Evolutionary conservation across 2,329 filamentous ascomycete genomes (phyloP).

Genomic region (Apiospora rasikravindrae): DNA sequence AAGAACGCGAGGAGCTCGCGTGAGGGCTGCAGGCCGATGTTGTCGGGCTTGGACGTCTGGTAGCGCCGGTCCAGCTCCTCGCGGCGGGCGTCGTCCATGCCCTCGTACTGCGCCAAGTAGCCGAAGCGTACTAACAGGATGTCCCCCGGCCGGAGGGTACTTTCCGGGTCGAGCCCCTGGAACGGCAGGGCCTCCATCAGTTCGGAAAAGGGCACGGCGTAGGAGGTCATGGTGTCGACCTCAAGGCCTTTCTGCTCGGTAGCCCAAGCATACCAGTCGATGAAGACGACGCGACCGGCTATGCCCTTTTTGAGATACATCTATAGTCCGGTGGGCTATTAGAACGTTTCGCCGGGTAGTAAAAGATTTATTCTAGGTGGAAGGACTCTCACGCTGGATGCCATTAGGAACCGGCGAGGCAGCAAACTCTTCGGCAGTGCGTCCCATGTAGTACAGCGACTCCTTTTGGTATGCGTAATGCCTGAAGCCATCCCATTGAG

Average conservation of each 20-base stretch:
- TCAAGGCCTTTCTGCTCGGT: slow-evolving; percentile 18
- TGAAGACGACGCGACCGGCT: slow-evolving; percentile 14
- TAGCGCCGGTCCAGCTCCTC: slow-evolving; percentile 28
- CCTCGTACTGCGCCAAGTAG: slow-evolving; percentile 31
- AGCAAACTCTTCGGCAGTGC: slow-evolving; percentile 25
- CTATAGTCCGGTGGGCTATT: too few relatives aligned
- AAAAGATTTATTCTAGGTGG: too few relatives aligned
- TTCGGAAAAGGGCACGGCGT: slow-evolving; percentile 27
- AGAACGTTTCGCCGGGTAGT: too few relatives aligned
- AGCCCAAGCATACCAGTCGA: slow-evolving; percentile 20
- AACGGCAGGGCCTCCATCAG: neutral
- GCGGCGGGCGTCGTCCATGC: slow-evolving; percentile 24
- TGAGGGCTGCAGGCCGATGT: slow-evolving; percentile 44
- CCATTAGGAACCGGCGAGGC: slow-evolving; percentile 27
- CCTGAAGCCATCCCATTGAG: slow-evolving; percentile 28
- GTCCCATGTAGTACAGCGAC: neutral
- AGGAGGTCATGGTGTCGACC: slow-evolving; percentile 20
- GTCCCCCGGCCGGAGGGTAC: neutral
- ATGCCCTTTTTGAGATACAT: slow-evolving; percentile 4
- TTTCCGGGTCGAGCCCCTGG: neutral
- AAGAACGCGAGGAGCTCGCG: slow-evolving; percentile 45
- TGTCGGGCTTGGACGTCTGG: slow-evolving; percentile 21
- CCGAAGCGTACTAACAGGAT: slow-evolving; percentile 21
- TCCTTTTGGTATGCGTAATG: slow-evolving; percentile 10
- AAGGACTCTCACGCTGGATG: slow-evolving; percentile 29